Percentiles rank a stretch among this genome's conserved stretches.
Conservation (phyloP, 2,329 filamentous ascomycete species). For the Aspergillus fumigatiaffinis region DNA sequence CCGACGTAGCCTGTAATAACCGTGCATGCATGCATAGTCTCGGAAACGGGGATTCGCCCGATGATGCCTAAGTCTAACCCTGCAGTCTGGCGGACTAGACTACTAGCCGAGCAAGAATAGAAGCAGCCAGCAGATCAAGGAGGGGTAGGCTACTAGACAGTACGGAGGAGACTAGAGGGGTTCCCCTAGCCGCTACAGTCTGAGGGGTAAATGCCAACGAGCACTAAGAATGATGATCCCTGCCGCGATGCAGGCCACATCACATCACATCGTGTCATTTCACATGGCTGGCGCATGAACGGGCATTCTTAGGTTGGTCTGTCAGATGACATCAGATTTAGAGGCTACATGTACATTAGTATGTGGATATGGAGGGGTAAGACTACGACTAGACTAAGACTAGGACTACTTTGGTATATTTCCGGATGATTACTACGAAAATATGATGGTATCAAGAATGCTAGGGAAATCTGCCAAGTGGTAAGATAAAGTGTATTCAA, state of each 20-base stretch:
- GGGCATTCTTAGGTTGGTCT: background rate
- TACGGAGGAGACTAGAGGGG: too few relatives aligned
- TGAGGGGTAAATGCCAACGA: background rate
- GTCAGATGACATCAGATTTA: constrained; percentile 7
- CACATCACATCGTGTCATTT: background rate
- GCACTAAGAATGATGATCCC: background rate
- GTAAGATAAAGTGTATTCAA: background rate
- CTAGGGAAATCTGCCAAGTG: background rate
- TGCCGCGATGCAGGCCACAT: background rate
- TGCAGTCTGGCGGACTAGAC: background rate
- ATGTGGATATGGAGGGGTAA: background rate
- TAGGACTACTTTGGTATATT: background rate
- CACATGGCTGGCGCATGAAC: background rate
- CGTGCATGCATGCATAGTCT: background rate
- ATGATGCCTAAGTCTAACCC: too few relatives aligned
- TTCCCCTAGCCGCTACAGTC: background rate
- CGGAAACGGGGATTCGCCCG: background rate
- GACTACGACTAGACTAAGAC: background rate
- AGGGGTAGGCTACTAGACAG: background rate
- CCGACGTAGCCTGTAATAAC: background rate
- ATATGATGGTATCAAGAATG: background rate
- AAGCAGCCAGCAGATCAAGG: background rate
- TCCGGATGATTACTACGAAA: background rate
- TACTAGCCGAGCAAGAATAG: background rate
- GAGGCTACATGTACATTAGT: background rate